A percentile compares a stretch with the other conserved stretches of the same genome.
Evolutionary conservation across 169 alveolate species (phyloP).

Genomic region (Plasmodium sp.): DNA sequence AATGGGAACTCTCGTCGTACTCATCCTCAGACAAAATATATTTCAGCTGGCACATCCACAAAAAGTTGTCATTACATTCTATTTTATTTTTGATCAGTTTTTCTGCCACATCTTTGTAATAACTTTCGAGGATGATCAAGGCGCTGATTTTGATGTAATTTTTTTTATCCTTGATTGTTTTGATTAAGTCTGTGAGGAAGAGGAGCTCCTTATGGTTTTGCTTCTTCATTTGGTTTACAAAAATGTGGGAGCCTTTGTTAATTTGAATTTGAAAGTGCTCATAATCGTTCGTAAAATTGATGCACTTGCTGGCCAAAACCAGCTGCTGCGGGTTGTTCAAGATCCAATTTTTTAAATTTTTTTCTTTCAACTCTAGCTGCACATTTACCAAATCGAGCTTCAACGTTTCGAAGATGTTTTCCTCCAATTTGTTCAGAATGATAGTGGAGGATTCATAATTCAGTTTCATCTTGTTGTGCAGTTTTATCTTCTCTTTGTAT

Average conservation of each 20-base stretch:
- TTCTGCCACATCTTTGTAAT: constrained; percentile 74
- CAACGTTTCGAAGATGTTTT: constrained; percentile 56
- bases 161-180: constrained; percentile 70
- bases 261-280: constrained; percentile 71
- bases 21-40: constrained; percentile 50
- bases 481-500: constrained; percentile 32
- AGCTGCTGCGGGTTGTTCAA: constrained; percentile 64
- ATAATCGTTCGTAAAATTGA: constrained; percentile 68
- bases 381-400: constrained; percentile 68
- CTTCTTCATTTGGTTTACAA: constrained; percentile 62
- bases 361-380: constrained; percentile 45
- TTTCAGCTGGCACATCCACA: constrained; percentile 69
- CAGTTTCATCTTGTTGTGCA: constrained; percentile 40
- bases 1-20: neutral
- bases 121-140: constrained; percentile 59
- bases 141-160: constrained; percentile 64
- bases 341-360: constrained; percentile 51
- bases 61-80: constrained; percentile 61
- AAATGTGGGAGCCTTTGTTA: constrained; percentile 68
- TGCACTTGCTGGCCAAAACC: constrained; percentile 51
- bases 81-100: constrained; percentile 68
- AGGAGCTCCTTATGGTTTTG: constrained; percentile 46
- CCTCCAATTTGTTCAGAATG: constrained; percentile 61
- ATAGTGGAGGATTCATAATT: constrained; percentile 52
- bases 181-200: constrained; percentile 53